Percentiles rank a stretch among this genome's conserved stretches.
These are phyloP conservation scores for cucumber (Cucumis sativus) DNA, from an alignment of 306 rosid species.

Conservation along the genomic window DNA sequence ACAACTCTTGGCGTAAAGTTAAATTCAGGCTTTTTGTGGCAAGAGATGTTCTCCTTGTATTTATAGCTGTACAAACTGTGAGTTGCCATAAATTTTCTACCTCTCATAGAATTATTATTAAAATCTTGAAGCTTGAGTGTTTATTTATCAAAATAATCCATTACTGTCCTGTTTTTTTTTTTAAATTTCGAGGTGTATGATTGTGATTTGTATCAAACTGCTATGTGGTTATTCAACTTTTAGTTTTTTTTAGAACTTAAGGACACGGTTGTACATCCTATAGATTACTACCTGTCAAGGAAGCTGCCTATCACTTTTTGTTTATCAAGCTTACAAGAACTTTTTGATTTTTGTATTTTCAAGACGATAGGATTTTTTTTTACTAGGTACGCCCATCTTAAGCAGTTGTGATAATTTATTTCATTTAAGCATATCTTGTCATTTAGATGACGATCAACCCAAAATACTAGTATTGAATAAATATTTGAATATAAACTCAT, in stretches of 20 bases:
- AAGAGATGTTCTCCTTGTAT: conserved; percentile 94
- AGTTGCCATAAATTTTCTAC: conserved; percentile 20
- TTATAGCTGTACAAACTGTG: conserved; percentile 93
- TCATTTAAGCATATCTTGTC: background rate
- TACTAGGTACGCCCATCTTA: background rate
- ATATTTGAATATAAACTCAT: background rate
- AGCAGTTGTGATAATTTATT: background rate
- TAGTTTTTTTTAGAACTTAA: background rate
- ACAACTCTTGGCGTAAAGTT: conserved; percentile 73
- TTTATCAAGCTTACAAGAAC: background rate
- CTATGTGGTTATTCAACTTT: background rate
- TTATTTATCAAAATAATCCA: background rate
- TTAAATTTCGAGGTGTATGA: too few species aligned
- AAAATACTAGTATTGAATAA: background rate
- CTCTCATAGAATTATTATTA: background rate
- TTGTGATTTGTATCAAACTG: background rate
- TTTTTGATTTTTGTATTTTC: background rate
- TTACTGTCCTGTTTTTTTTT: background rate
- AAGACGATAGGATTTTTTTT: background rate
- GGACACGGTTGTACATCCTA: background rate
- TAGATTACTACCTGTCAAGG: background rate
- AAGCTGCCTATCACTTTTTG: background rate
- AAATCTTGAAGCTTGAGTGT: background rate
- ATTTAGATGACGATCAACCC: background rate
- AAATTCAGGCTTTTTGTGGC: conserved; percentile 91